Percentiles rank a stretch among this genome's conserved stretches.
Evolutionary conservation across 176 grass and related monocot species (phyloP).

Genomic region (Lolium multiflorum): DNA sequence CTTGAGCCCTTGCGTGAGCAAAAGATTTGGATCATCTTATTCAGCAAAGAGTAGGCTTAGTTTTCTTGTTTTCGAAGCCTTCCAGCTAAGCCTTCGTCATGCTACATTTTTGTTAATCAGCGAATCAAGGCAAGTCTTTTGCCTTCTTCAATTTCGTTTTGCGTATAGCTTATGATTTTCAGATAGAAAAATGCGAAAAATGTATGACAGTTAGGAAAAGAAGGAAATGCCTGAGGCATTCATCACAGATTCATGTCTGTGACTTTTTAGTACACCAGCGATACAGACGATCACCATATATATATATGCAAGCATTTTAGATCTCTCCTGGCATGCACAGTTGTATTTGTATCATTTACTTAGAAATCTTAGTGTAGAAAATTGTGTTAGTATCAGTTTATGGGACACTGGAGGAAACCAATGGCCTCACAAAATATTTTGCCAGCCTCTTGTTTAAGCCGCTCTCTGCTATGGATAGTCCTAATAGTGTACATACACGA

Average conservation of each 20-base stretch:
- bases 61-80: too few species aligned
- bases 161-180: neutral
- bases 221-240: neutral
- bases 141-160: too few species aligned
- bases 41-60: too few species aligned
- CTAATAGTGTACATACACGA: too few species aligned
- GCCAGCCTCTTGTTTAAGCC: neutral
- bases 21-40: too few species aligned
- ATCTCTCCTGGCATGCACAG: neutral
- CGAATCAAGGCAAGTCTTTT: too few species aligned
- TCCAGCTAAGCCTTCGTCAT: too few species aligned
- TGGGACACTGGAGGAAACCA: neutral
- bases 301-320: neutral
- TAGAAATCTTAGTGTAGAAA: neutral
- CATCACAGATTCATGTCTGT: neutral
- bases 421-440: neutral
- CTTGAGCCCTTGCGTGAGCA: too few species aligned
- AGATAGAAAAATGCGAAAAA: neutral
- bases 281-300: neutral
- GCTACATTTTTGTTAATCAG: too few species aligned
- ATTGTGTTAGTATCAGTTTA: neutral
- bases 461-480: neutral
- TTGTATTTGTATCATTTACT: neutral
- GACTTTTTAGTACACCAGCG: neutral
- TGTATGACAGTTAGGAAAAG: neutral